Base-by-base conservation (phyloP, 768 basidiomycete species). In the Calocera cornea region DNA sequence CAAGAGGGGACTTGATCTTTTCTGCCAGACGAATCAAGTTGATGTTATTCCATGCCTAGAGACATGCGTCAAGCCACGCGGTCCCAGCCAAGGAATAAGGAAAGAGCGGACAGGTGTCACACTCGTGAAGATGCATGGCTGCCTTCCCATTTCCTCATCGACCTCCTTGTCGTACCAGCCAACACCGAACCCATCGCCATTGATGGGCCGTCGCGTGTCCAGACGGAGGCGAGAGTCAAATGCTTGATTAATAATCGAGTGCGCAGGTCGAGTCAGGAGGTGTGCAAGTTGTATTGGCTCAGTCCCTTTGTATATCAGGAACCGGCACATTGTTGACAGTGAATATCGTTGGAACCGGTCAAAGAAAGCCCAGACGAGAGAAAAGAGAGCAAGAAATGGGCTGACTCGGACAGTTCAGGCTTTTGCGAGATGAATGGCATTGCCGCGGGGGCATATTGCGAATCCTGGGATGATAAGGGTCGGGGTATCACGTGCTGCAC, bases 191-290 rank as follows among this genome's bases (percentile, higher is more conserved):
- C 95, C 95, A 75, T 97, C 95, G 10, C 92, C 91, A 71, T 93
- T 93, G 77, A 93, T 92, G n/a, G 91, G 92, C 69, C 90, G 78
- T 67, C 91, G 81, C 70, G 79, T 82, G 73, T 93, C 91, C 65
- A 92, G 76, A 22, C 95, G 85, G 34, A 99, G 81, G 8, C 95
- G 84, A 24, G 92, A 95, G 78, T 97, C 95, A 73, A 93, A 95
- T 0, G 95, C 93, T 78, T 97, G 93, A 76, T 95, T 95, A 76
- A 95, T 97, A 78, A 97, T 97, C 1, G 90, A 92, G 78, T 97
- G 95, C 69, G 88, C 87, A 64, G 95, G 95, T 63, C 90, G 83
- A 49, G 95, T 98, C 72, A 97, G 82, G n/a, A 97, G 84, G 82
- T 93, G 92, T 29, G 88, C 91, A 65, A 97, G 81, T 73, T 93